These are phyloP conservation scores for Heimioporus sp. DNA, from an alignment of 768 basidiomycete species.

Conservation along the genomic window DNA sequence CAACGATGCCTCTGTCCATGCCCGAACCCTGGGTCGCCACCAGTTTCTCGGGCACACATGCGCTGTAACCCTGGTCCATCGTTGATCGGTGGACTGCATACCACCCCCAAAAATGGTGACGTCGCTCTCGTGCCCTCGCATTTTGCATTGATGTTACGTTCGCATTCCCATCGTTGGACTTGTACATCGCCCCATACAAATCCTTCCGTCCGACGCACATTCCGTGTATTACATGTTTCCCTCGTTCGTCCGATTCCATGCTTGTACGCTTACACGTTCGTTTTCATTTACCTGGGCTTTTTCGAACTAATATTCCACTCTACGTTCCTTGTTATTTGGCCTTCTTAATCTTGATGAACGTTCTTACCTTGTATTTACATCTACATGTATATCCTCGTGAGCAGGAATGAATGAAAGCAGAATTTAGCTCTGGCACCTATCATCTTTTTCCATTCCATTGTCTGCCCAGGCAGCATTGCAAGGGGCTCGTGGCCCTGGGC, in stretches of 20 bases:
- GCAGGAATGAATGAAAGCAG: too few species aligned
- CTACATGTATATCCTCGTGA: too few species aligned
- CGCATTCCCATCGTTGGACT: slow-evolving; percentile 7
- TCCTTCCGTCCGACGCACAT: background rate
- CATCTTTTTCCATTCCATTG: too few species aligned
- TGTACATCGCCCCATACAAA: slow-evolving; percentile 5
- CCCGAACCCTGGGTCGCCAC: slow-evolving; percentile 24
- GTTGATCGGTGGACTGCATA: slow-evolving; percentile 12
- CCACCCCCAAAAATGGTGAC: background rate
- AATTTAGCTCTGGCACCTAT: too few species aligned
- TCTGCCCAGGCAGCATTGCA: too few species aligned
- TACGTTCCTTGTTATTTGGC: background rate
- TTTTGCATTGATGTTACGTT: slow-evolving; percentile 7
- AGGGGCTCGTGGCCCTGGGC: too few species aligned
- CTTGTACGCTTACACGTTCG: background rate
- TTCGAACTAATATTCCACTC: background rate
- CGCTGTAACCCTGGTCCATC: slow-evolving; percentile 8
- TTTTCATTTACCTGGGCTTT: background rate
- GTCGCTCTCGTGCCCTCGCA: background rate
- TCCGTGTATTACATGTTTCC: slow-evolving; percentile 8
- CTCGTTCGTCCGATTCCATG: background rate
- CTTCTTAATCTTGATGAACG: too few species aligned
- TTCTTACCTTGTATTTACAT: too few species aligned
- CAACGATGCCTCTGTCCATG: slow-evolving; percentile 15
- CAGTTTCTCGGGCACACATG: background rate